Evolutionary conservation across 768 basidiomycete species (phyloP), one percentile per base, ranked within the genome.

Genomic region (Kwoniella sp.): DNA sequence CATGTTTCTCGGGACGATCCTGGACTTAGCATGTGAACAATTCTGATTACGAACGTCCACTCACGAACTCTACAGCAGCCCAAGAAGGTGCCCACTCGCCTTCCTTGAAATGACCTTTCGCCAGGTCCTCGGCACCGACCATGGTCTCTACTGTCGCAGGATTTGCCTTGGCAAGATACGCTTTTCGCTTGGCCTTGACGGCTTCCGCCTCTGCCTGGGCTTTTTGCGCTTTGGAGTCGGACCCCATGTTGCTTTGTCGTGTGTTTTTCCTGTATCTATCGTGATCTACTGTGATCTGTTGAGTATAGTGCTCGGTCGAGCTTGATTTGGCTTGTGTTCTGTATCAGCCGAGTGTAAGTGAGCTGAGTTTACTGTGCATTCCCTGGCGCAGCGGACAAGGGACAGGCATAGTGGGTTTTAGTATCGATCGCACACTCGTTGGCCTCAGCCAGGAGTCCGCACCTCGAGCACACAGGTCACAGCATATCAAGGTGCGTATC

Each of bases 61-160:
- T 72, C 64, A 74, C 75, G 66, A 76, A 76, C 48, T 76, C 73
- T 1, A 80, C 72, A 61, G 68, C 66, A 31, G 73, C 73, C 79
- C 79, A 80, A 31, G 65, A 68, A 38, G 77, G 73, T 55, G 63
- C 68, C 69, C 77, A 78, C 54, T 73, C 63, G 12, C 71, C 75
- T 50, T 76, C 71, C 61, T 70, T 72, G 59, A 73, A 68, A 38
- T 52, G 66, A 31, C 69, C 65, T 48, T 65, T 67, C 50, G 65
- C 68, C 34, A 73, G 51, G 38, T 71, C 68, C 8, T 61, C 68
- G 20, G 62, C 53, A n/a, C 57, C 65, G 8, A 73, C 34, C 58
- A 61, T 37, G 13, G 71, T 67, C 41, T 71, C 65, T 26, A 70
- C 73, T 2, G 72, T 77, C 23, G 23, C 31, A 0, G 73, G 67